Evolutionary conservation across 164 flowering plant genomes (phyloP), one percentile per base, ranked within the genome.

Genomic region (Cinnamomum micranthum): DNA sequence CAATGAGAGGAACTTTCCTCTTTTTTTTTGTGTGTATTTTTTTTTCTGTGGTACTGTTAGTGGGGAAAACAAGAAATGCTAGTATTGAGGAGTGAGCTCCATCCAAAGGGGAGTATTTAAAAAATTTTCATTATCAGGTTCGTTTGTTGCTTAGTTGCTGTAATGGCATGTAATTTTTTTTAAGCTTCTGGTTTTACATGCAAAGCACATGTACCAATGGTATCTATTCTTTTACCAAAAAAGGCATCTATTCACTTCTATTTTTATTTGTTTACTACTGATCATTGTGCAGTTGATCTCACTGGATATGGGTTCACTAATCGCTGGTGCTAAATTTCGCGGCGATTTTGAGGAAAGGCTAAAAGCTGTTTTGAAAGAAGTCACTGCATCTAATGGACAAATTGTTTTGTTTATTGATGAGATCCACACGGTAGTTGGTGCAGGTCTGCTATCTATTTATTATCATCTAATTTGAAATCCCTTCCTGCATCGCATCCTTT

Each of bases 341-440:
- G 99, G 99, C 71, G 98, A 95, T 64, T 95, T 95, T 84, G 99
- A 95, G 85, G 98, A 95, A 81, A 91, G 99, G 75, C 85, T 95
- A 74, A 95, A 95, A 86, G 97, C 98, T 81, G 98, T 95, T 33
- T 77, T 95, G 76, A 95, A 95, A 89, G 97, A 95, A 81, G 97
- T 95, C 41, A 88, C 93, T 74, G 83, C 97, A 55, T 95, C 99
- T 71, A 95, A 93, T 84, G 99, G 99, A 50, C 98, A 95, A 77
- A 93, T 91, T 63, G 86, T 95, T 73, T 82, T 95, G 69, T 95
- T 95, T 77, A 95, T 95, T 74, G 99, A 95, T 83, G 99, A 95
- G 83, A 91, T 95, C 77, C 99, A 95, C 77, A 95, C 97, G 33
- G 98, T 95, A 65, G 98, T 93, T n/a, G 99, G 99, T 74, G 98